A percentile compares a stretch with the other conserved stretches of the same genome.
Evolutionary conservation across 2,329 filamentous ascomycete species (phyloP).

Genomic region (Ascochyta pisi): DNA sequence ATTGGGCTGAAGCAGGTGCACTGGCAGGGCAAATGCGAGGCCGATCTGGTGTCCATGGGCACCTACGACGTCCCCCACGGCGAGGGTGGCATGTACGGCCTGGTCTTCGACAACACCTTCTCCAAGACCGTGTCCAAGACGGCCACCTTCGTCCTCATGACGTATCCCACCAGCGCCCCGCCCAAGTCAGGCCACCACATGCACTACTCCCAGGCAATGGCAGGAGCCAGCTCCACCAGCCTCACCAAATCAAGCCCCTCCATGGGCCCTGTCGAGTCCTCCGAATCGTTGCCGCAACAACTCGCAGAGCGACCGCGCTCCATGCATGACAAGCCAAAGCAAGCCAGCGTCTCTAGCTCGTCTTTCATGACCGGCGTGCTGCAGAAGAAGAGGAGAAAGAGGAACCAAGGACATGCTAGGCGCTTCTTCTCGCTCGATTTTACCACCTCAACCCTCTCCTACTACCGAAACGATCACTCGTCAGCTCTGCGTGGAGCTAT

Average conservation of each 20-base stretch:
- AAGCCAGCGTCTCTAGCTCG: conserved; percentile 27
- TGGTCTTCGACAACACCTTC: conserved; percentile 99
- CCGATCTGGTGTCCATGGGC: conserved; percentile 91
- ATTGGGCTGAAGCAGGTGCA: conserved; percentile 68
- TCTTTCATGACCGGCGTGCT: conserved; percentile 84
- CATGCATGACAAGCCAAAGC: conserved; percentile 34
- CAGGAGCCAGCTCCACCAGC: conserved; percentile 53
- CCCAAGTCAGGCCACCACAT: conserved; percentile 77
- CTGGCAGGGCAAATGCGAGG: conserved; percentile 95
- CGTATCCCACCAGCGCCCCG: conserved; percentile 82
- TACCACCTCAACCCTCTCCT: conserved; percentile 90
- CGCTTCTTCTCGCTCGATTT: conserved; percentile 97
- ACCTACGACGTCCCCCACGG: conserved; percentile 78
- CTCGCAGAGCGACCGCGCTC: conserved; percentile 52
- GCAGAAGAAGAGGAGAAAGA: conserved; percentile 89
- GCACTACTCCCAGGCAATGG: conserved; percentile 63
- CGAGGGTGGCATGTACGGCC: conserved; percentile 90
- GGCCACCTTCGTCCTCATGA: conserved; percentile 91
- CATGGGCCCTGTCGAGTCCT: conserved; percentile 55
- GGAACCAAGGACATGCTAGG: conserved; percentile 89
- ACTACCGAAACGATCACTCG: conserved; percentile 94
- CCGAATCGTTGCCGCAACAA: conserved; percentile 56
- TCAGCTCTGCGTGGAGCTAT: conserved; percentile 92
- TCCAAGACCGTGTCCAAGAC: conserved; percentile 91
- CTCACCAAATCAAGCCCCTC: conserved; percentile 51